These are phyloP conservation scores for Suillus hirtellus DNA, from an alignment of 768 basidiomycete species.

Conservation along the genomic window DNA sequence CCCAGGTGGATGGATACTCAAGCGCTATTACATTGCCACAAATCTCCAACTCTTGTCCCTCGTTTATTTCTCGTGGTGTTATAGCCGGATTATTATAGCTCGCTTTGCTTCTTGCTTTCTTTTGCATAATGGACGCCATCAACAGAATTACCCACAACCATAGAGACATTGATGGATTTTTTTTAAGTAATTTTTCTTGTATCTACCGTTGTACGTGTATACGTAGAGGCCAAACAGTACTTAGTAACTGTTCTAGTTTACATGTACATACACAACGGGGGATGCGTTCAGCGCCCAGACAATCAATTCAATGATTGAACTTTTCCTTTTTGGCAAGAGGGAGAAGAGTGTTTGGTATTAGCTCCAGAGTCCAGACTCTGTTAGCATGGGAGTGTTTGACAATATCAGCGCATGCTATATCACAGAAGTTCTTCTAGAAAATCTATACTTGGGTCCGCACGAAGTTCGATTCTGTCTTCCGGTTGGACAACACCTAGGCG, in stretches of 20 bases:
- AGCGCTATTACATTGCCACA: not conserved
- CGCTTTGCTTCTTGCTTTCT: not conserved
- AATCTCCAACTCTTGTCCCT: constrained; percentile 1
- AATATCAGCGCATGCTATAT: not conserved
- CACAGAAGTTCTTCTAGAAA: not conserved
- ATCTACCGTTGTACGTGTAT: not conserved
- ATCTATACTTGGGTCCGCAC: constrained; percentile 1
- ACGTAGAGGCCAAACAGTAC: not conserved
- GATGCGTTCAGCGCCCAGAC: not conserved
- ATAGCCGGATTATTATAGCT: constrained; percentile 1
- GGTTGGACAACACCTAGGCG: not conserved
- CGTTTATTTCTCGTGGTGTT: not conserved
- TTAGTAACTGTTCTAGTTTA: not conserved
- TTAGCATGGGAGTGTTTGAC: not conserved
- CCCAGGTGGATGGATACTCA: not conserved
- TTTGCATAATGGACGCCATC: not conserved
- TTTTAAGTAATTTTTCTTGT: not conserved
- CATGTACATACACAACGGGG: not conserved
- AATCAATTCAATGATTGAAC: not conserved
- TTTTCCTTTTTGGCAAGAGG: not conserved
- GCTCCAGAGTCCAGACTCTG: not conserved
- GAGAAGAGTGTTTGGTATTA: too few relatives aligned
- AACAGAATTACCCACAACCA: not conserved
- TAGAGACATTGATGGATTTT: constrained; percentile 5
- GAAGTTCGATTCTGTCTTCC: not conserved